Conservation (phyloP, 1,284 basidiomycete genomes). For the Meripilus lineatus region DNA sequence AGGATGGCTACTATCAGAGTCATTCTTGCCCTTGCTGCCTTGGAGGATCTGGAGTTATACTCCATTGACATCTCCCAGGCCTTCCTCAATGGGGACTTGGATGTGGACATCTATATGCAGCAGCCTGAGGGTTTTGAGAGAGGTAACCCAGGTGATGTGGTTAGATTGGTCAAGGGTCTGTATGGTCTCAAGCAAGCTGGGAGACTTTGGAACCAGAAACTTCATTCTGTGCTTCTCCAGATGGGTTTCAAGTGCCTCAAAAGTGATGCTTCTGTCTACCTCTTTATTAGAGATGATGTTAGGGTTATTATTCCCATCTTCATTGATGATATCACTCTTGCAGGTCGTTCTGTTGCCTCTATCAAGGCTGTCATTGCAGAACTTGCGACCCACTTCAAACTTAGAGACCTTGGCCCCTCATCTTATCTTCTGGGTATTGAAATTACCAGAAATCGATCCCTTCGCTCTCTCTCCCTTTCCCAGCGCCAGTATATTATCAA, state of each 20-base stretch:
- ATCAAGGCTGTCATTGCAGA: constrained; percentile 11
- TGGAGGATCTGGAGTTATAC: constrained; percentile 20
- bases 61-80: constrained; percentile 28
- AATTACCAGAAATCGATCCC: constrained; percentile 16
- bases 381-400: constrained; percentile 15
- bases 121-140: constrained; percentile 25
- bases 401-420: constrained; percentile 19
- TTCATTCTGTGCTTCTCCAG: constrained; percentile 11
- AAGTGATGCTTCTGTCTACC: constrained; percentile 4
- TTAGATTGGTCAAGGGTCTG: constrained; percentile 18
- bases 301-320: constrained; percentile 16
- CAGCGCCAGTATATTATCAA: constrained; percentile 5
- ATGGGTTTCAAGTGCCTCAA: constrained; percentile 15
- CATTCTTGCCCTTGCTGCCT: constrained; percentile 24
- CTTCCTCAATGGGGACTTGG: constrained; percentile 27
- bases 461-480: not conserved
- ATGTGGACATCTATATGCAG: constrained; percentile 32
- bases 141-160: constrained; percentile 10
- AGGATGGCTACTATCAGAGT: constrained; percentile 20
- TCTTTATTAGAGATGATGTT: constrained; percentile 3
- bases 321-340: constrained; percentile 22
- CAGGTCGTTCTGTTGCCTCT: constrained; percentile 6
- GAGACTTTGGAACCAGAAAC: constrained; percentile 26
- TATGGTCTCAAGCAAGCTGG: constrained; percentile 38
- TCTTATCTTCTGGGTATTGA: constrained; percentile 22